Evolutionary conservation across 2,329 filamentous ascomycete genomes (phyloP), one percentile per base, ranked within the genome.

Genomic region (Emmonsia crescens): DNA sequence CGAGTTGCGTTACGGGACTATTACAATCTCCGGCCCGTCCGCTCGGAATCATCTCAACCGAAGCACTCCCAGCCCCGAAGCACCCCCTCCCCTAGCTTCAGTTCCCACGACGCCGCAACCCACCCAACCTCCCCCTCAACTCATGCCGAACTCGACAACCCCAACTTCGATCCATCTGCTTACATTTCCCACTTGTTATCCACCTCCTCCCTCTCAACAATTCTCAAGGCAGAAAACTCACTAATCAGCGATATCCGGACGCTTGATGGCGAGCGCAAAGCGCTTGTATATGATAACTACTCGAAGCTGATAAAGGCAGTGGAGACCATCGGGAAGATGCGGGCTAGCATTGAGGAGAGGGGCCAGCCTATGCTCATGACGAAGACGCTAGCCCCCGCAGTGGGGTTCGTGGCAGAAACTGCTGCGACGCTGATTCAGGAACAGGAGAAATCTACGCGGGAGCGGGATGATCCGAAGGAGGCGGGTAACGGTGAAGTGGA

Each of bases 221-320:
- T 79, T 27, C 66, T 79, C 9, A 77, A 76, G 54, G 76, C 76
- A 1, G 77, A 79, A 64, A 75, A 76, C 46, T 76, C 74, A 8
- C 70, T 79, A n/a, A 74, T 78, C 6, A 75, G 74, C 66, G 93
- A 97, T 76, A 93, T 96, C 56, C 80, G 91, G 44, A 92, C 90
- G 1, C 80, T 99, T 21, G 94, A 97, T 70, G 93, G 93, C 29
- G 94, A 99, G 80, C 89, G 94, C 75, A 99, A 99, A 77, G 92
- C 93, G 1, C 78, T 99, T 64, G 94, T 99, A 4, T 99, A 99
- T 74, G 93, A 99, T 74, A 99, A 99, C 73, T 99, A 97, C 75
- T 94, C 89, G 68, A 97, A 97, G 77, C 78, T 99, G 67, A 96
- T 99, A 67, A 85, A 88, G n/a, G 94, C 94, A 0, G 96, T 95